phyloP scores from a whole-genome alignment of 2,329 filamentous ascomycete species.

The Aspergillus ruber region DNA sequence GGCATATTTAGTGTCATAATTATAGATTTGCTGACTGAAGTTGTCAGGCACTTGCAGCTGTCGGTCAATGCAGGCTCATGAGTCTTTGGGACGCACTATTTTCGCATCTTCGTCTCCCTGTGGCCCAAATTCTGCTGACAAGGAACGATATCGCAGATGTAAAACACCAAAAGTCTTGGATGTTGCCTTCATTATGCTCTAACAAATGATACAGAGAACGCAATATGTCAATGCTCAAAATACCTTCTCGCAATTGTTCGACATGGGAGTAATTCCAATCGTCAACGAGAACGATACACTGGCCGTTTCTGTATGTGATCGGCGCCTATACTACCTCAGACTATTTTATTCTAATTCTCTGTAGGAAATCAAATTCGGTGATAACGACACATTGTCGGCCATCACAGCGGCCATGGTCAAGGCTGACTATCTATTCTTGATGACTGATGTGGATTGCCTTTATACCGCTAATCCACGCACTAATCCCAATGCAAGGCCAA shows the following conservation, averaged over 20 bases:
- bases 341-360: constrained; percentile 1
- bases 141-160: constrained; percentile 94
- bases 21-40: constrained; percentile 4
- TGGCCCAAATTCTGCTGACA: constrained; percentile 90
- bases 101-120: constrained; percentile 75
- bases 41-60: constrained; percentile 73
- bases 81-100: constrained; percentile 94
- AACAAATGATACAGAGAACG: constrained; percentile 54
- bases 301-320: constrained; percentile 61
- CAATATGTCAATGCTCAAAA: constrained; percentile 97
- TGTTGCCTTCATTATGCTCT: constrained; percentile 3
- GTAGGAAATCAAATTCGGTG: constrained; percentile 93
- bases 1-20: not conserved
- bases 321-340: not conserved
- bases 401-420: constrained; percentile 97
- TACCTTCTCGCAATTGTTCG: constrained; percentile 79
- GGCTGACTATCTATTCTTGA: constrained; percentile 91
- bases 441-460: constrained; percentile 97
- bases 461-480: constrained; percentile 93
- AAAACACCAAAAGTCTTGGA: constrained; percentile 24
- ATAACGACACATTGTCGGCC: constrained; percentile 94
- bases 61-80: constrained; percentile 92
- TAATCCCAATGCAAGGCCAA: constrained; percentile 77
- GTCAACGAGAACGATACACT: constrained; percentile 99
- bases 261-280: constrained; percentile 95